Percentiles rank a stretch among this genome's conserved stretches.
Evolutionary conservation across 1,284 basidiomycete genomes (phyloP).

Genomic region (Flammula alnicola): DNA sequence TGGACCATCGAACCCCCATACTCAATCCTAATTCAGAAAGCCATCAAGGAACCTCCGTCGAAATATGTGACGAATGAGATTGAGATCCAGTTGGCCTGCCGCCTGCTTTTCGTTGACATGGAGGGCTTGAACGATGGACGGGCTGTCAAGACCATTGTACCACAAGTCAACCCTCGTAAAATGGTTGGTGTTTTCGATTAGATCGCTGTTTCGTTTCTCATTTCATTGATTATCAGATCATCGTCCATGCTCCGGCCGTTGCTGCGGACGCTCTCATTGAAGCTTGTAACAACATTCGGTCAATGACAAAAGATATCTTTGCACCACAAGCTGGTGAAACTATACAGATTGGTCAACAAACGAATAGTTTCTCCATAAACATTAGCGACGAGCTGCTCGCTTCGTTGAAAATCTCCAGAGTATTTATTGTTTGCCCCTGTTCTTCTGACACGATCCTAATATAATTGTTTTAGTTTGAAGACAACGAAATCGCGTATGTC

Average conservation of each 20-base stretch:
- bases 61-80: slow-evolving; percentile 85
- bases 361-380: slow-evolving; percentile 92
- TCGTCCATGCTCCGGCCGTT: slow-evolving; percentile 77
- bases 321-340: slow-evolving; percentile 76
- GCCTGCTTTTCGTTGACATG: slow-evolving; percentile 91
- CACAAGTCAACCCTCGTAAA: slow-evolving; percentile 95
- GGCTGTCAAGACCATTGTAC: slow-evolving; percentile 95
- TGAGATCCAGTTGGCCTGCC: slow-evolving; percentile 82
- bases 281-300: slow-evolving; percentile 80
- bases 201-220: slow-evolving; percentile 1
- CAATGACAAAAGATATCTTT: slow-evolving; percentile 91
- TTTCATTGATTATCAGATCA: slow-evolving; percentile 60
- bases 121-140: slow-evolving; percentile 96
- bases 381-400: slow-evolving; percentile 88
- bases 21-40: slow-evolving; percentile 51
- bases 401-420: slow-evolving; percentile 87
- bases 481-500: slow-evolving; percentile 94
- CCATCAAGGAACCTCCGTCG: slow-evolving; percentile 82
- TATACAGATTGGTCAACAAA: slow-evolving; percentile 93
- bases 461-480: slow-evolving; percentile 77
- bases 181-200: slow-evolving; percentile 64
- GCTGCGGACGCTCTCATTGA: slow-evolving; percentile 77
- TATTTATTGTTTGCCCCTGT: slow-evolving; percentile 43
- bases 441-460: background rate
- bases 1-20: background rate